Percentiles rank a stretch among this genome's conserved stretches.
These are phyloP conservation scores for Spongiforma sp. DNA, from an alignment of 1,284 basidiomycete genomes.

Conservation along the genomic window DNA sequence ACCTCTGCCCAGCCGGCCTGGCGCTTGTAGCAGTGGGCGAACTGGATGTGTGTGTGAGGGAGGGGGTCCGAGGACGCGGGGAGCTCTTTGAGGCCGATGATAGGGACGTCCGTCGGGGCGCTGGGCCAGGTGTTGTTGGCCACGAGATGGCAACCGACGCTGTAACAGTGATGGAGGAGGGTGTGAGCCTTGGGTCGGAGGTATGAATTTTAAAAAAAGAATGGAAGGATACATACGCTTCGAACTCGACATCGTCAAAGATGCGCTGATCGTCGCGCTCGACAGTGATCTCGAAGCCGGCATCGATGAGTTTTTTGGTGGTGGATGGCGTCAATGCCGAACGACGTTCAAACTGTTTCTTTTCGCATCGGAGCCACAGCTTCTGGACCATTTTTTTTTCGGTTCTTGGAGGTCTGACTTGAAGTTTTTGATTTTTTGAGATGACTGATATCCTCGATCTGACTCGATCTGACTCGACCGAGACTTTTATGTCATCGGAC, in stretches of 20 bases:
- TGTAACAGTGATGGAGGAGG: too few species aligned
- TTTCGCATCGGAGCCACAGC: constrained; percentile 95
- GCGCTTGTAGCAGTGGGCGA: constrained; percentile 98
- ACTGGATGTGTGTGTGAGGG: constrained; percentile 97
- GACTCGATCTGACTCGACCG: constrained; percentile 1
- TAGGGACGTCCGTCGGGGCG: constrained; percentile 78
- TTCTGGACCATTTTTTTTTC: constrained; percentile 36
- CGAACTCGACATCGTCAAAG: constrained; percentile 94
- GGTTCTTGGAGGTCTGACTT: not conserved
- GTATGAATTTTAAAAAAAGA: not conserved
- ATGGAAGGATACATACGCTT: constrained; percentile 63
- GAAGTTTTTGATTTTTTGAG: not conserved
- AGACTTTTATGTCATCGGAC: constrained; percentile 1
- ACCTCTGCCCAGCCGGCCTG: constrained; percentile 95
- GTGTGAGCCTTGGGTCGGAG: too few species aligned
- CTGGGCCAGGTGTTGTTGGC: constrained; percentile 90
- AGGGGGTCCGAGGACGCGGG: constrained; percentile 82
- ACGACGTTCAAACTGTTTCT: constrained; percentile 92
- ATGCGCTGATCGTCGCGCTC: constrained; percentile 96
- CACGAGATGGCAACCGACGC: constrained; percentile 90
- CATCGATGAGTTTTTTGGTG: constrained; percentile 88
- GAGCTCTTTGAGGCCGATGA: constrained; percentile 98
- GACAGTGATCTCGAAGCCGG: constrained; percentile 91
- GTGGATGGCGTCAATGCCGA: constrained; percentile 95
- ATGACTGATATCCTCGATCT: not conserved